Base-by-base conservation (phyloP, 2,329 filamentous ascomycete genomes). In the Cercospora sp. region DNA sequence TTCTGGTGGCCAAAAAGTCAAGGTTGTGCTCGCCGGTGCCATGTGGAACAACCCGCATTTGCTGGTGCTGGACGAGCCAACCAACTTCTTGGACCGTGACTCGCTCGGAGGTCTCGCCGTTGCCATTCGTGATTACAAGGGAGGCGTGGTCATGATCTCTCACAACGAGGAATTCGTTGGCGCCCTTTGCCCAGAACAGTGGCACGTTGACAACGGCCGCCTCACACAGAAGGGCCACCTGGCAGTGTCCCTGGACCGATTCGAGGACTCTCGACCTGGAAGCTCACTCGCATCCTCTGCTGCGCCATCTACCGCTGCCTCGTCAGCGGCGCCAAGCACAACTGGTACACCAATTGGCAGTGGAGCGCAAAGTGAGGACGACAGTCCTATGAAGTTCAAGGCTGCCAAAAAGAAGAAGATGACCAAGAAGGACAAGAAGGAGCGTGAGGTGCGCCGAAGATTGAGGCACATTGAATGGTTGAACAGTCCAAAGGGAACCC, bases 81-180 rank as follows among this genome's bases (percentile, higher is more conserved):
- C 95, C 80, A 99, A 99, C 85, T 99, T 97, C 87, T 89, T 99
- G 85, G 95, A 99, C 79, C 93, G 95, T 75, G 95, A 99, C 83
- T 97, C 94, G 16, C 90, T 99, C 18, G 96, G 95, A 78, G 95
- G 94, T 81, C 88, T 99, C 65, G 94, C 95, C n/a, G 93, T 97
- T 49, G 95, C 95, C 73, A 98, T 99, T 77, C 92, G 94, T 74
- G 95, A 98, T 79, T 99, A 96, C 88, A 96, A 93, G 85, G 95
- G 95, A 74, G 95, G 95, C 81, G 95, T 99, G 2, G 94, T 99
- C 72, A 97, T 99, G 90, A 99, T 99, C 81, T 97, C 94, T 70
- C 95, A 99, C 84, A 98, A 99, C 87, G 94, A 98, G 79, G 95
- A 99, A 81, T 99, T 99, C 77, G 94, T 99, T 62, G 94, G 94